Base-by-base conservation (phyloP, 345 rosid species). In the Gossypium thurberi region DNA sequence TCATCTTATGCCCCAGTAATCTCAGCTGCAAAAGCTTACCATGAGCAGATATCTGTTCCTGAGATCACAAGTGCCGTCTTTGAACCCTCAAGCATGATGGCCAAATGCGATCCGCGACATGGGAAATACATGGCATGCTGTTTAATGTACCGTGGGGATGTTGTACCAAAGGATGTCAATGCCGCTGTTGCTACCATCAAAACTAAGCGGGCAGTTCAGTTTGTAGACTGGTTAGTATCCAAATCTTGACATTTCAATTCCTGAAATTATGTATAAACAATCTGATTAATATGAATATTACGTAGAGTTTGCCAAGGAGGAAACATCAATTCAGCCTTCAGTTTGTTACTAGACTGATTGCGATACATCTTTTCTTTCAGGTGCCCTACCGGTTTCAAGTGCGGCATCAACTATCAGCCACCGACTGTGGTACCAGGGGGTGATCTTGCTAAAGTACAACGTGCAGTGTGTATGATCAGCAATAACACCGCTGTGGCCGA, bases 391-490 rank as follows among this genome's bases (percentile, higher is more conserved):
- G 97, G 97, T 15, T 91, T 91, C 81, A 89, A 89, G 72, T 91
- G 97, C 1, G 94, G 94, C 28, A 89, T 89, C 82, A 91, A 91
- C 87, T 91, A 89, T 74, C 86, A 91, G 80, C 88, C 94, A 40
- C 97, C 97, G 55, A 82, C 97, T 13, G 94, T 89, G 75, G 97
- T 91, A 26, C 97, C 94, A 0, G 85, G 86, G 52, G 92, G 91
- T 20, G 97, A 91, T 77, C 87, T 91, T 11, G 97, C 93, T 0
- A 89, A 80, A 78, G 92, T 89, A 65, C 90, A 89, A 75, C 89
- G 97, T 67, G 97, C 97, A 0, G 94, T 89, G 60, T 91, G 94
- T 77, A 91, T 91, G 97, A 91, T 91, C 72, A 91, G 97, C 88
- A 89, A 91, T 83, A 91, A 87, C 82, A 91, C 94, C 46, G 92